These are phyloP conservation scores for Lycium barbarum DNA, from an alignment of 257 asterid species.

Conservation along the genomic window DNA sequence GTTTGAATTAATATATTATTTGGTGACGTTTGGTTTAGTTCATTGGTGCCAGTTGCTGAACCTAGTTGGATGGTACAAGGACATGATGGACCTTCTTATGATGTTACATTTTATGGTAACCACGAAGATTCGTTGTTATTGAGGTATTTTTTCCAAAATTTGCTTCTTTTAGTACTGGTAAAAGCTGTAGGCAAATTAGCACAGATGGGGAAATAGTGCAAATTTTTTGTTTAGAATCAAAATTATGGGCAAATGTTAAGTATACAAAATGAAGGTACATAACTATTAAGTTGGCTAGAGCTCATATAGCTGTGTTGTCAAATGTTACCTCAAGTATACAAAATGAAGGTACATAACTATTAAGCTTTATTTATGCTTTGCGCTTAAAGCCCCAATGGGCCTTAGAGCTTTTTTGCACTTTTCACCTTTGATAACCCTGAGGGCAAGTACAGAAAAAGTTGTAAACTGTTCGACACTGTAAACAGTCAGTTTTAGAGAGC, in stretches of 20 bases:
- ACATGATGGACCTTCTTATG: constrained; percentile 97
- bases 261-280: not conserved
- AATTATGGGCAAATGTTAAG: not conserved
- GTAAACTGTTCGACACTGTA: not conserved
- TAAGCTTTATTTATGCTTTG: not conserved
- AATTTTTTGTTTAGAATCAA: not conserved
- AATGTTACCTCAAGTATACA: not conserved
- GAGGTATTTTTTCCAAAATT: constrained; percentile 55
- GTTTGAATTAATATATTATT: not conserved
- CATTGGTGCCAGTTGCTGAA: constrained; percentile 59
- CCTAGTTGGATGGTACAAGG: constrained; percentile 72
- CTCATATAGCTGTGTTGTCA: not conserved
- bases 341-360: not conserved
- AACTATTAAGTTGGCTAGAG: not conserved
- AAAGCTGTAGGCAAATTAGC: not conserved
- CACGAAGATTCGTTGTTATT: constrained; percentile 70
- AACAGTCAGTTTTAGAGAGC: not conserved
- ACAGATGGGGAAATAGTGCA: not conserved
- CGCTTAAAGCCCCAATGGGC: no score
- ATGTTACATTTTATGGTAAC: constrained; percentile 72
- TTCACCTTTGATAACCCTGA: no score
- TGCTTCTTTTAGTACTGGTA: not conserved
- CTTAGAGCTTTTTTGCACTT: no score
- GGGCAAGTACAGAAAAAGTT: not conserved
- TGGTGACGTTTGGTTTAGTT: constrained; percentile 53